phyloP scores from a whole-genome alignment of 495 filamentous ascomycete genomes.

The Cercophora newfieldiana region DNA sequence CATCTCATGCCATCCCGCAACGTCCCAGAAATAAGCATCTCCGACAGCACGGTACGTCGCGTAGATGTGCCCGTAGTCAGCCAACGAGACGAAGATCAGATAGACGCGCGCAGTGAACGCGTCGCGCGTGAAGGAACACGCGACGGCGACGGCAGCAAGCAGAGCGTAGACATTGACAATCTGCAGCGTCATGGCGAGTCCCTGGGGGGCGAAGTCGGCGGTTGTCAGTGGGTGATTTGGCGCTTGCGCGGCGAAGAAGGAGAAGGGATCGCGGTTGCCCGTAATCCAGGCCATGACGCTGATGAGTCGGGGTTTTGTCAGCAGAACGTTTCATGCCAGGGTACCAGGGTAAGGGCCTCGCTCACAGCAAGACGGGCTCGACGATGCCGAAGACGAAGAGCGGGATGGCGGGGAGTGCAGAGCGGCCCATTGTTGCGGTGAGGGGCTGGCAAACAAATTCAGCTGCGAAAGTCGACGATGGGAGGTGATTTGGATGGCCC shows the following conservation, averaged over 20 bases:
- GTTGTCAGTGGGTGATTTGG: constrained; percentile 38
- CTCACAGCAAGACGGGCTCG: constrained; percentile 60
- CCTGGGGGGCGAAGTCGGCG: constrained; percentile 40
- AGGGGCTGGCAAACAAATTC: no score
- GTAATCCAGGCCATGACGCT: constrained; percentile 38
- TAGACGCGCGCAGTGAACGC: constrained; percentile 54
- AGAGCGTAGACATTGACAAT: constrained; percentile 59
- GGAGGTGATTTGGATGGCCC: no score
- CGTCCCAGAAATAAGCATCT: constrained; percentile 44
- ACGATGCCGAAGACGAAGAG: constrained; percentile 51
- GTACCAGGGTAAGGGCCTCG: neutral
- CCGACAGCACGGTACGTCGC: constrained; percentile 56
- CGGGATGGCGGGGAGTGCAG: constrained; percentile 31
- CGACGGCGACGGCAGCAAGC: constrained; percentile 51
- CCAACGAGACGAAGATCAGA: constrained; percentile 54
- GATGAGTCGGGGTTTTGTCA: constrained; percentile 32
- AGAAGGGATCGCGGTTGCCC: constrained; percentile 44
- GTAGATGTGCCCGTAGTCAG: constrained; percentile 64
- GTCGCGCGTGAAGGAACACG: constrained; percentile 55
- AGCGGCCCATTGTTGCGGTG: constrained; percentile 26
- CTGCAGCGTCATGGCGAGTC: constrained; percentile 56
- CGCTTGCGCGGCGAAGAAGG: constrained; percentile 54
- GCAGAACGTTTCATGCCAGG: neutral
- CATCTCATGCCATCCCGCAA: constrained; percentile 55
- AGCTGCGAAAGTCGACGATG: no score